A percentile compares a stretch with the other conserved stretches of the same genome.
Evolutionary conservation across 805 yeast genomes (phyloP).

Genomic region (Suhomyces canberraensis): DNA sequence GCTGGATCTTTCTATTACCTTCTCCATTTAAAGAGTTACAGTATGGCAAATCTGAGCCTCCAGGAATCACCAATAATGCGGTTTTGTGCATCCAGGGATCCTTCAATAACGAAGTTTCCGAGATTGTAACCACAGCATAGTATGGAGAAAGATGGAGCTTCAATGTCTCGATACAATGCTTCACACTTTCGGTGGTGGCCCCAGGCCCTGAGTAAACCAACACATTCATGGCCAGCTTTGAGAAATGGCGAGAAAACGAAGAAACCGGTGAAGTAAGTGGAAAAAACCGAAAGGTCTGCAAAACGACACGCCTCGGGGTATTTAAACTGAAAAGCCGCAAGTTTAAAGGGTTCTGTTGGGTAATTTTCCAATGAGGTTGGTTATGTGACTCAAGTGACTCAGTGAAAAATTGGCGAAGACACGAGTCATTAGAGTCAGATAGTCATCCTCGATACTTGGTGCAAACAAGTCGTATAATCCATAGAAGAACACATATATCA

Average conservation of each 20-base stretch:
- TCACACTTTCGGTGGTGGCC: constrained; percentile 81
- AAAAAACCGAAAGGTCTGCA: too few relatives aligned
- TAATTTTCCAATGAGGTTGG: too few relatives aligned
- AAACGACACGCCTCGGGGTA: too few relatives aligned
- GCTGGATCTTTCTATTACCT: constrained; percentile 58
- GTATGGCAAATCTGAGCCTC: constrained; percentile 94
- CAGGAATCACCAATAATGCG: constrained; percentile 80
- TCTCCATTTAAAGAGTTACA: constrained; percentile 69
- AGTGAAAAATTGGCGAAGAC: too few relatives aligned
- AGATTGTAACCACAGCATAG: constrained; percentile 79
- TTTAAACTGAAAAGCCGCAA: too few relatives aligned
- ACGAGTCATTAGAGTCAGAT: too few relatives aligned
- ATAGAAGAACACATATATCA: too few relatives aligned
- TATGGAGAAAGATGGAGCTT: constrained; percentile 75
- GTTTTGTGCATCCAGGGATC: constrained; percentile 92
- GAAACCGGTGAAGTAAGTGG: constrained; percentile 2
- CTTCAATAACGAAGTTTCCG: constrained; percentile 54
- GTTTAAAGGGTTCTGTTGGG: too few relatives aligned
- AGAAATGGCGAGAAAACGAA: background rate
- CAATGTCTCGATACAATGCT: constrained; percentile 76
- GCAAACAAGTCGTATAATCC: too few relatives aligned
- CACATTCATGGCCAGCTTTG: constrained; percentile 26
- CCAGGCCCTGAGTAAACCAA: constrained; percentile 55
- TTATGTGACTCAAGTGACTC: too few relatives aligned
- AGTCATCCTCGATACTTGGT: too few relatives aligned